Conservation (phyloP, 2,329 filamentous ascomycete genomes). For the Lachnum nothofagi region DNA sequence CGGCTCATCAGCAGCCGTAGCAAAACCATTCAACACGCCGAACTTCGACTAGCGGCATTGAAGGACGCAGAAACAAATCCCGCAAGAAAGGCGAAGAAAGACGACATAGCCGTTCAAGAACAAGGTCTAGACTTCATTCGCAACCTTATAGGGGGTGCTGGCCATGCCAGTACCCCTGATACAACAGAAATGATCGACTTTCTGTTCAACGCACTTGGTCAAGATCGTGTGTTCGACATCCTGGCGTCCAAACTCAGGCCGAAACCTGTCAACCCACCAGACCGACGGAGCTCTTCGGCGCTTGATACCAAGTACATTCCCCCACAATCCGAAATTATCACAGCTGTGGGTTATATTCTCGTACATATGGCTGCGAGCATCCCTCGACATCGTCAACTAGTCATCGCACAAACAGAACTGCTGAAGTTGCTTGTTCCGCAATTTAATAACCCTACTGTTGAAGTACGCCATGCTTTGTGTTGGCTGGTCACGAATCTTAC, state of each 20-base stretch:
- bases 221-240: constrained; percentile 74
- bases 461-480: constrained; percentile 72
- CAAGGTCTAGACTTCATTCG: constrained; percentile 85
- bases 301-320: constrained; percentile 49
- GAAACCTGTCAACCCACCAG: constrained; percentile 50
- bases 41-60: constrained; percentile 45
- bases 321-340: constrained; percentile 65
- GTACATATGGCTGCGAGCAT: constrained; percentile 83
- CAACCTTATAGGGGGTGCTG: constrained; percentile 69
- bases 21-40: constrained; percentile 43
- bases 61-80: constrained; percentile 66
- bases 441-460: constrained; percentile 65
- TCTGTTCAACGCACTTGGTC: constrained; percentile 69
- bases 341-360: constrained; percentile 73
- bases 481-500: constrained; percentile 84
- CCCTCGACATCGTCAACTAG: constrained; percentile 69
- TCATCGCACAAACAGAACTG: constrained; percentile 72
- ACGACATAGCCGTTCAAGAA: constrained; percentile 82
- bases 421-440: constrained; percentile 68
- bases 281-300: constrained; percentile 37
- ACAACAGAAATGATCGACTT: constrained; percentile 76
- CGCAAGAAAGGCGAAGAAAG: constrained; percentile 61
- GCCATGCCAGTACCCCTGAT: constrained; percentile 46
- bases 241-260: constrained; percentile 71
- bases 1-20: constrained; percentile 28